Percentiles rank a stretch among this genome's conserved stretches.
Conservation (phyloP, 73 alveolate genomes). For the Paramecium biaurelia region DNA sequence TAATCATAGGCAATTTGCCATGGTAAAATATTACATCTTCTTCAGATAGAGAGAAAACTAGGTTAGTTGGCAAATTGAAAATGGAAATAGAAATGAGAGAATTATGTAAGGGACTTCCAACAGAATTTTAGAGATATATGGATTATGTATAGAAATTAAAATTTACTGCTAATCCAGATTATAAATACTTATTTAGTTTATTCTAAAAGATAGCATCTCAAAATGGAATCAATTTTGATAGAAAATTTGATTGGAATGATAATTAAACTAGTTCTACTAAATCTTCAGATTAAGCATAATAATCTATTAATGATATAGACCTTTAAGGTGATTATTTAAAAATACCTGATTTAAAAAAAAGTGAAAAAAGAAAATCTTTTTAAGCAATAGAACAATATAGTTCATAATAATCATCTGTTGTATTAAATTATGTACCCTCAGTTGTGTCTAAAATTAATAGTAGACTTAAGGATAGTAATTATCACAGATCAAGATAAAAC, state of each 20-base stretch:
- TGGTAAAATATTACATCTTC: slow-evolving; percentile 94
- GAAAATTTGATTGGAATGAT: slow-evolving; percentile 74
- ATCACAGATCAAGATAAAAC: background rate
- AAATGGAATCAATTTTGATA: slow-evolving; percentile 69
- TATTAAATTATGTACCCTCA: slow-evolving; percentile 38
- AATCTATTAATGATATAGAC: background rate
- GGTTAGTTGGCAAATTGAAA: slow-evolving; percentile 82
- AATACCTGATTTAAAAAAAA: background rate
- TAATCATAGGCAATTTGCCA: slow-evolving; percentile 77
- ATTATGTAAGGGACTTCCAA: slow-evolving; percentile 76
- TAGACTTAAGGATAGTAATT: slow-evolving; percentile 51
- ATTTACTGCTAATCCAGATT: slow-evolving; percentile 86
- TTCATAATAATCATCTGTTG: background rate
- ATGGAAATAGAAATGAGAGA: slow-evolving; percentile 80
- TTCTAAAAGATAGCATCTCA: slow-evolving; percentile 67
- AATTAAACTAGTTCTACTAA: slow-evolving; percentile 23
- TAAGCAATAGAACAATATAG: background rate
- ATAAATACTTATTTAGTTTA: slow-evolving; percentile 68
- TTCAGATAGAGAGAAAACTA: slow-evolving; percentile 89
- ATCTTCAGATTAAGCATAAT: background rate
- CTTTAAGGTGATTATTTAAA: background rate
- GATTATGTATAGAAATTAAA: slow-evolving; percentile 69
- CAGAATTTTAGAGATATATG: slow-evolving; percentile 55
- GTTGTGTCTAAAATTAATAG: background rate
- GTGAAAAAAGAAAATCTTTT: background rate